Base-by-base conservation (phyloP, 148 eudicot species). In the Arctostaphylos glauca region DNA sequence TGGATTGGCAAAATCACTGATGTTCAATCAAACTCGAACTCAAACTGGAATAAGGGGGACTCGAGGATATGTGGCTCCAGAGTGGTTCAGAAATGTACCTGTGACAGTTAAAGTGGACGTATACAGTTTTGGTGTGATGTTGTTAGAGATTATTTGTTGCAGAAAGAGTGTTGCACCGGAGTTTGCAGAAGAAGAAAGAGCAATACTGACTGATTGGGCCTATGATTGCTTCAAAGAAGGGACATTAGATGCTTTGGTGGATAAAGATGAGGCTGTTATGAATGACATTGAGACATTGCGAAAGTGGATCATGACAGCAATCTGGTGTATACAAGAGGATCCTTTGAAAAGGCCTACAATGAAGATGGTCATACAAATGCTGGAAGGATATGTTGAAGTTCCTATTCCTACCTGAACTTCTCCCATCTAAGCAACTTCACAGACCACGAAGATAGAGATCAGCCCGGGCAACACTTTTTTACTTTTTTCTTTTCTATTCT, bases 11-110 rank as follows among this genome's bases (percentile, higher is more conserved):
- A 83, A 76, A 56, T 59, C 72, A n/a, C 44, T 79, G 18, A 5
- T 58, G 59, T n/a, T 48, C 10, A 49, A 72, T 13, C 78, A 80
- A 23, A 72, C 38, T 19, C 70, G 60, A 48, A 83, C 81, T 9
- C 41, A 50, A 9, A 64, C 73, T 0, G 82, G 73, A 71, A 79
- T 83, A 16, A 83, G 79, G 67, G 85, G 85, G 18, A 83, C 82
- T 6, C 72, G 74, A 43, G 85, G 82, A 4, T 83, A 83, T 21
- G 67, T 83, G 56, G 85, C 85, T 25, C 85, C 81, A 5, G 68
- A 77, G 73, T 83, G 81, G 81, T 76, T 83, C 48, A 76, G 5
- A 38, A 67, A 83, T 7, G 66, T 52, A 15, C 64, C 46, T 10
- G 79, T 83, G 7, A 77, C 84, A 49, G 58, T 46, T 8, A 67